Conservation (phyloP, 2,329 filamentous ascomycete species). For the Beauveria sp. region DNA sequence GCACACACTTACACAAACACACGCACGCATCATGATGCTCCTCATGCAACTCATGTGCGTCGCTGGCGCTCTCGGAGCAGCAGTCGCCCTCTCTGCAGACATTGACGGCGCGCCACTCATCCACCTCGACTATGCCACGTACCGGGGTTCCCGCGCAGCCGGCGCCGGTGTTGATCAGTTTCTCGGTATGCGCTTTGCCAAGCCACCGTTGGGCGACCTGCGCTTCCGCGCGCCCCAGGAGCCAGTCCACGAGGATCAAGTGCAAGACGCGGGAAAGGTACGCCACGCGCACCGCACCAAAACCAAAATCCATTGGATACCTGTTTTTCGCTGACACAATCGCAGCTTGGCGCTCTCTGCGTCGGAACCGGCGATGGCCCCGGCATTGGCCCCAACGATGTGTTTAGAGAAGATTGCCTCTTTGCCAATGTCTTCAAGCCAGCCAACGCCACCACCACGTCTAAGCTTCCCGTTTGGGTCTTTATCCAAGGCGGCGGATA, state of each 20-base stretch:
- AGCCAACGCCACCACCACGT: constrained; percentile 18
- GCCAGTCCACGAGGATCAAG: constrained; percentile 26
- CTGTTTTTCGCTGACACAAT: not conserved
- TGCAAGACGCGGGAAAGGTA: constrained; percentile 30
- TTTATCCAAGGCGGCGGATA: constrained; percentile 41
- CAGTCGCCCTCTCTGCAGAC: not conserved
- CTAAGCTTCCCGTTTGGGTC: constrained; percentile 31
- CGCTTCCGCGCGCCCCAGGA: constrained; percentile 43
- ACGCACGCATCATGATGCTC: not conserved
- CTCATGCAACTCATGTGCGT: not conserved
- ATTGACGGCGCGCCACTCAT: constrained; percentile 15
- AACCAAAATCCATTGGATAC: no score
- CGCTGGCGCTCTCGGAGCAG: not conserved
- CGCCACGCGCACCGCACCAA: constrained; percentile 8
- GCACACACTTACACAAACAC: not conserved
- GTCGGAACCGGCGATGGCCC: constrained; percentile 26
- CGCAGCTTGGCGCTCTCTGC: constrained; percentile 38
- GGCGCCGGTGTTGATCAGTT: constrained; percentile 35
- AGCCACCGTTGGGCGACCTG: constrained; percentile 40
- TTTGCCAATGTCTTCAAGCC: constrained; percentile 42
- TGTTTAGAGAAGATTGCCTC: constrained; percentile 37
- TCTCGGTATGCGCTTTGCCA: constrained; percentile 43
- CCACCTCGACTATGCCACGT: constrained; percentile 38
- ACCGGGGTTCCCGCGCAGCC: constrained; percentile 30
- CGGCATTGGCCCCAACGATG: constrained; percentile 18